Evolutionary conservation across 2,329 filamentous ascomycete species (phyloP).

Genomic region (Zopfia rhizophila): DNA sequence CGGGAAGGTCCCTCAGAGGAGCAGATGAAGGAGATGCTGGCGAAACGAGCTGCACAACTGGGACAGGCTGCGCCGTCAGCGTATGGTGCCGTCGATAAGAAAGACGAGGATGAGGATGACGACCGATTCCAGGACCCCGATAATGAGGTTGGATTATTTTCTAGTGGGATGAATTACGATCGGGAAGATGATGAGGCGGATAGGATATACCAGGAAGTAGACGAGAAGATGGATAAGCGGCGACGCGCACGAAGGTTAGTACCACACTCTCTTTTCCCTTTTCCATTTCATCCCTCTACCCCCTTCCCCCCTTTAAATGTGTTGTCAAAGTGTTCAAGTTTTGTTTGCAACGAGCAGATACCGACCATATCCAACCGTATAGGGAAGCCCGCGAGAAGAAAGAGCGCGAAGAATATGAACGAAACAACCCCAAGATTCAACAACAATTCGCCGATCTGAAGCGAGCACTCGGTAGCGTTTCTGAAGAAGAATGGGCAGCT

Average conservation of each 20-base stretch:
- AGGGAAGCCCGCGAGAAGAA: conserved; percentile 94
- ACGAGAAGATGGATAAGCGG: conserved; percentile 95
- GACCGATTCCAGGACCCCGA: conserved; percentile 94
- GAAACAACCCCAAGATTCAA: conserved; percentile 97
- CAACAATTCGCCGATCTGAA: conserved; percentile 98
- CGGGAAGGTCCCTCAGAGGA: conserved; percentile 96
- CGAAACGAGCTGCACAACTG: conserved; percentile 88
- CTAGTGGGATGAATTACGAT: conserved; percentile 88
- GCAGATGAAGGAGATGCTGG: conserved; percentile 97
- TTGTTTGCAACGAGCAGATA: conserved; percentile 76
- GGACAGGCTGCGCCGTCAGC: conserved; percentile 76
- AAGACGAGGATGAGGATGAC: conserved; percentile 78
- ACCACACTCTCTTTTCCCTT: too few relatives aligned
- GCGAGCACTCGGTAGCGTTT: conserved; percentile 84
- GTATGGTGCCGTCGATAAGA: conserved; percentile 75
- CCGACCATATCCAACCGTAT: conserved; percentile 73
- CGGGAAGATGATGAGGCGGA: conserved; percentile 98
- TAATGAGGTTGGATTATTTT: conserved; percentile 95
- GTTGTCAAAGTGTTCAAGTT: conserved; percentile 69
- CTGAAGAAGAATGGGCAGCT: conserved; percentile 96
- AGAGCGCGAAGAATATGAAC: conserved; percentile 94
- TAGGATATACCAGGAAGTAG: conserved; percentile 92
- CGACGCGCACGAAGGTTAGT: conserved; percentile 88
- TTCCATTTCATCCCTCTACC: conserved; percentile 32
- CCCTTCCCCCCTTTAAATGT: conserved; percentile 35